Evolutionary conservation across 2,329 filamentous ascomycete genomes (phyloP), one percentile per base, ranked within the genome.

Genomic region (Neophaeococcomyces aloes): DNA sequence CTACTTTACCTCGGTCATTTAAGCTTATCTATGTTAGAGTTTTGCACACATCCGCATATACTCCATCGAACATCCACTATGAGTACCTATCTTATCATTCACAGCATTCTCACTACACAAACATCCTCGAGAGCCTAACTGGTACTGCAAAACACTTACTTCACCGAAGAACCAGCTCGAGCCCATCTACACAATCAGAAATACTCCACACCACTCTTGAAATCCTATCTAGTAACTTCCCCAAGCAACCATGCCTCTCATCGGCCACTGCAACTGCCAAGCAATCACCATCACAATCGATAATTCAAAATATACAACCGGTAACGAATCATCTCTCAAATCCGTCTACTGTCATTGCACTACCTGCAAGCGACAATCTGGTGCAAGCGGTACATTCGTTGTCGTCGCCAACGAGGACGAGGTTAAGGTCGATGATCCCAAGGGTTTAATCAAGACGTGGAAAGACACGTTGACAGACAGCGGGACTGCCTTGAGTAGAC

Each of bases 251-350:
- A 48, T 46, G 48, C 38, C 45, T 15, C 23, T 39, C 7, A 23
- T 37, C 25, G 48, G 48, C 35, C 11, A 48, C 38, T 48, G 45
- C 42, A 50, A 50, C 19, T 48, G 48, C 27, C 36, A 44, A n/a
- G 46, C 45, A 23, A 46, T 50, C 29, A 39, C 34, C 23, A 34
- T 50, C 27, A 43, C 45, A 13, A 36, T 50, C 27, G 30, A 39
- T 14, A 38, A 50, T 14, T 21, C 21, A 14, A 13, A 27, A 27
- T 27, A 27, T 10, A 15, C 37, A n/a, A 7, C 37, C 17, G 37
- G 14, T 3, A 23, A 17, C 8, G 21, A 39, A 7, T 38, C 38
- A 11, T 35, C 31, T 6, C 32, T 35, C 14, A 45, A 45, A 15
- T 44, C 15, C 13, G 25, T 42, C 27, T 35, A 40, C 27, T 48